phyloP scores from a whole-genome alignment of 305 asterid genomes.

The Striga hermonthica region DNA sequence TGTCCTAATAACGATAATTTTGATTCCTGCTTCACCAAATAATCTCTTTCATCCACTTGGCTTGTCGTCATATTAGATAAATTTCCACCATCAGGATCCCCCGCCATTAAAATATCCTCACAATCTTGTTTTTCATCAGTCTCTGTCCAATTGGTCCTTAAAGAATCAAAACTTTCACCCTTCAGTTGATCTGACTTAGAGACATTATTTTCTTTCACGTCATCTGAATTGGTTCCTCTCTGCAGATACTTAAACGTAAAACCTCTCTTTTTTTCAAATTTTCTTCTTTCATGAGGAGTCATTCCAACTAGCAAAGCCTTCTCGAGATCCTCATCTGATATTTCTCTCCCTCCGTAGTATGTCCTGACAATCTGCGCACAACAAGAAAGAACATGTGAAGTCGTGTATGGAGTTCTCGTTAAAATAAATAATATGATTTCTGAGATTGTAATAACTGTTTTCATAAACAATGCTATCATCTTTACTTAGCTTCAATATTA shows the following conservation, averaged over 20 bases:
- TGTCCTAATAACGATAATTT: slow-evolving; percentile 83
- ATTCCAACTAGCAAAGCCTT: slow-evolving; percentile 81
- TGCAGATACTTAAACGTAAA: slow-evolving; percentile 40
- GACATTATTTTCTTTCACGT: slow-evolving; percentile 27
- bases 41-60: slow-evolving; percentile 31
- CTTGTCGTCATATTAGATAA: slow-evolving; percentile 26
- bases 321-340: slow-evolving; percentile 79
- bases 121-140: slow-evolving; percentile 35
- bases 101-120: slow-evolving; percentile 28
- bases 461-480: too few relatives aligned
- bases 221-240: slow-evolving; percentile 25
- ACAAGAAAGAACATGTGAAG: slow-evolving; percentile 1
- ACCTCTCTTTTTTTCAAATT: slow-evolving; percentile 66
- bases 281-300: slow-evolving; percentile 83
- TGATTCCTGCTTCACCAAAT: slow-evolving; percentile 39
- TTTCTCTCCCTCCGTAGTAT: slow-evolving; percentile 86
- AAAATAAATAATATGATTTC: too few relatives aligned
- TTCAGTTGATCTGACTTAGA: slow-evolving; percentile 28
- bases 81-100: slow-evolving; percentile 11
- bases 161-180: slow-evolving; percentile 25
- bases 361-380: slow-evolving; percentile 58
- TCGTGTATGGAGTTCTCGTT: too few relatives aligned
- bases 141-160: slow-evolving; percentile 27
- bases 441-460: too few relatives aligned
- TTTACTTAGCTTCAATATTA: too few relatives aligned